A percentile compares a stretch with the other conserved stretches of the same genome.
Evolutionary conservation across 2,329 filamentous ascomycete species (phyloP).

Genomic region (Talaromyces amestolkiae): DNA sequence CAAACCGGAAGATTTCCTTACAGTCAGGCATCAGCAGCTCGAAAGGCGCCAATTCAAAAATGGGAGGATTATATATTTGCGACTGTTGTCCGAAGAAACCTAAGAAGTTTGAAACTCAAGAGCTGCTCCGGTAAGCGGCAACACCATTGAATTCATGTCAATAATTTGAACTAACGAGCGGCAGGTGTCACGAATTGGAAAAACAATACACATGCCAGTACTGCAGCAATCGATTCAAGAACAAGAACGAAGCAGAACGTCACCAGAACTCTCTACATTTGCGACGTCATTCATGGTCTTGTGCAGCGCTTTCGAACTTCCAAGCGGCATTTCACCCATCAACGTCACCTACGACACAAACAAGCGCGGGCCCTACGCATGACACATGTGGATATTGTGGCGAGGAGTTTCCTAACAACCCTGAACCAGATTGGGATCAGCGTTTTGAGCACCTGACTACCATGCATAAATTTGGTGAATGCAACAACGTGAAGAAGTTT

Average conservation of each 20-base stretch:
- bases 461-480: slow-evolving; percentile 94
- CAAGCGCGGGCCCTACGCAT: slow-evolving; percentile 35
- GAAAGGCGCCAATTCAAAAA: slow-evolving; percentile 25
- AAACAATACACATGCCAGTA: slow-evolving; percentile 94
- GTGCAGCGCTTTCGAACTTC: slow-evolving; percentile 73
- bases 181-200: slow-evolving; percentile 81
- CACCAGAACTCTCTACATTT: slow-evolving; percentile 95
- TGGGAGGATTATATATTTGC: slow-evolving; percentile 62
- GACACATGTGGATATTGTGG: slow-evolving; percentile 96
- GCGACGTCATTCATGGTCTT: slow-evolving; percentile 93
- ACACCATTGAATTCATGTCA: background rate
- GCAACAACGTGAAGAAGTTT: slow-evolving; percentile 98
- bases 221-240: slow-evolving; percentile 95
- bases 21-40: slow-evolving; percentile 24
- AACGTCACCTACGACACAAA: slow-evolving; percentile 45
- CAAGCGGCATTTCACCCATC: slow-evolving; percentile 86
- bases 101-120: slow-evolving; percentile 84
- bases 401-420: slow-evolving; percentile 73
- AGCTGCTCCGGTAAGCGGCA: slow-evolving; percentile 73
- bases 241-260: slow-evolving; percentile 96
- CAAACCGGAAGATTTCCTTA: slow-evolving; percentile 50
- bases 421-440: slow-evolving; percentile 82
- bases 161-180: background rate
- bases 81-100: slow-evolving; percentile 97
- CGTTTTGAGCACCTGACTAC: slow-evolving; percentile 84